phyloP scores from a whole-genome alignment of 768 basidiomycete species.

The Termitomyces titanicus region DNA sequence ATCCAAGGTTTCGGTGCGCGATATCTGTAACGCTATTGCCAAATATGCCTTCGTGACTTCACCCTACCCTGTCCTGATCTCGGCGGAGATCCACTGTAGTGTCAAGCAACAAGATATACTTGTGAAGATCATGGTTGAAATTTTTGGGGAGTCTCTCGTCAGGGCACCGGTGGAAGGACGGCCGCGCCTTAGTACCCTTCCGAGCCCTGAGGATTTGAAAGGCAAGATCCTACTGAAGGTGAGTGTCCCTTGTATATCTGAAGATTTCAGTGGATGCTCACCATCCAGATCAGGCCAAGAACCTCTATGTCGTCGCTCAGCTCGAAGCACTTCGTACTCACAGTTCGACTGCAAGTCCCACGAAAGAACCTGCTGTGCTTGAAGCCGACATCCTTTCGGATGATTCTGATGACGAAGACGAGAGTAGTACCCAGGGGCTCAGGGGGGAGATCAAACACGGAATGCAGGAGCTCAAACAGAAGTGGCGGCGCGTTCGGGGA shows the following conservation, averaged over 20 bases:
- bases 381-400: slow-evolving; percentile 22
- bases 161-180: slow-evolving; percentile 38
- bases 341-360: slow-evolving; percentile 12
- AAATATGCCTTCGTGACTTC: slow-evolving; percentile 91
- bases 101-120: slow-evolving; percentile 77
- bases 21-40: slow-evolving; percentile 77
- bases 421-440: not conserved
- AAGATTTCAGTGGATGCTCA: not conserved
- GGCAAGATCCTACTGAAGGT: slow-evolving; percentile 84
- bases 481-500: slow-evolving; percentile 23
- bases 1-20: slow-evolving; percentile 73
- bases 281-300: slow-evolving; percentile 55
- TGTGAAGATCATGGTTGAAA: slow-evolving; percentile 64
- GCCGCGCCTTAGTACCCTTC: slow-evolving; percentile 50
- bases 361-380: slow-evolving; percentile 15
- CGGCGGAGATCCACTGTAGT: slow-evolving; percentile 87
- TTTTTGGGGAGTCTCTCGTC: slow-evolving; percentile 40
- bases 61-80: slow-evolving; percentile 90
- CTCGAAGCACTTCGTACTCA: slow-evolving; percentile 51
- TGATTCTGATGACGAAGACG: slow-evolving; percentile 19
- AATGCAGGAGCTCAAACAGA: slow-evolving; percentile 19
- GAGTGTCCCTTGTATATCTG: slow-evolving; percentile 4
- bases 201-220: slow-evolving; percentile 83
- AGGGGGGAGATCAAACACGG: slow-evolving; percentile 15
- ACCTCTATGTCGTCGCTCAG: slow-evolving; percentile 50